phyloP scores from a whole-genome alignment of 1,139 yeast genomes.

The Debaryomycetaceae sp. region DNA sequence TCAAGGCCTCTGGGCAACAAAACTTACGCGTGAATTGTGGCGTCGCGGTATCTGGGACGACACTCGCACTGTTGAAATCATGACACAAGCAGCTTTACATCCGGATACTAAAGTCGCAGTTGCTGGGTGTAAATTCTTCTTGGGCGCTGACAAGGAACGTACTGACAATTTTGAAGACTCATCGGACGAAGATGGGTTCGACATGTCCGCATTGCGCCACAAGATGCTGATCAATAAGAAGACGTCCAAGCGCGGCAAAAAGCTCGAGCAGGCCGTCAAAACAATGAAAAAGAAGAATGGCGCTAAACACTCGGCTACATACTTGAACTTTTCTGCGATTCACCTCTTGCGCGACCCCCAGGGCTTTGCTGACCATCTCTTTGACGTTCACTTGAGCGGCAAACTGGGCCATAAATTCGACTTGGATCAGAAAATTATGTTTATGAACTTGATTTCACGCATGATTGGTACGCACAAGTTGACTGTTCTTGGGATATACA shows the following conservation, averaged over 20 bases:
- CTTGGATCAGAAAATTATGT: slow-evolving; percentile 79
- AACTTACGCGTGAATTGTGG: slow-evolving; percentile 91
- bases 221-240: slow-evolving; percentile 77
- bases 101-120: slow-evolving; percentile 79
- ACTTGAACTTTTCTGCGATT: slow-evolving; percentile 85
- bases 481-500: slow-evolving; percentile 79
- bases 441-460: slow-evolving; percentile 79
- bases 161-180: slow-evolving; percentile 72
- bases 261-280: slow-evolving; percentile 63
- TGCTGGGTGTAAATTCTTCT: slow-evolving; percentile 82
- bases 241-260: slow-evolving; percentile 67
- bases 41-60: slow-evolving; percentile 98
- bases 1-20: slow-evolving; percentile 94
- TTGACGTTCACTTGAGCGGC: slow-evolving; percentile 58
- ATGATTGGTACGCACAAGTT: slow-evolving; percentile 90
- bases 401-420: slow-evolving; percentile 58
- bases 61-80: slow-evolving; percentile 86
- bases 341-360: slow-evolving; percentile 94
- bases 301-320: slow-evolving; percentile 50
- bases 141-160: slow-evolving; percentile 93
- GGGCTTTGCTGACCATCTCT: slow-evolving; percentile 85
- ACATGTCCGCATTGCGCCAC: slow-evolving; percentile 62
- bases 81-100: slow-evolving; percentile 92
- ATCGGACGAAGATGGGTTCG: slow-evolving; percentile 64
- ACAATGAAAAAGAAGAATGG: slow-evolving; percentile 48